Percentiles rank a stretch among this genome's conserved stretches.
phyloP scores from a whole-genome alignment of 2,329 filamentous ascomycete genomes.

The Penicillium sp. region DNA sequence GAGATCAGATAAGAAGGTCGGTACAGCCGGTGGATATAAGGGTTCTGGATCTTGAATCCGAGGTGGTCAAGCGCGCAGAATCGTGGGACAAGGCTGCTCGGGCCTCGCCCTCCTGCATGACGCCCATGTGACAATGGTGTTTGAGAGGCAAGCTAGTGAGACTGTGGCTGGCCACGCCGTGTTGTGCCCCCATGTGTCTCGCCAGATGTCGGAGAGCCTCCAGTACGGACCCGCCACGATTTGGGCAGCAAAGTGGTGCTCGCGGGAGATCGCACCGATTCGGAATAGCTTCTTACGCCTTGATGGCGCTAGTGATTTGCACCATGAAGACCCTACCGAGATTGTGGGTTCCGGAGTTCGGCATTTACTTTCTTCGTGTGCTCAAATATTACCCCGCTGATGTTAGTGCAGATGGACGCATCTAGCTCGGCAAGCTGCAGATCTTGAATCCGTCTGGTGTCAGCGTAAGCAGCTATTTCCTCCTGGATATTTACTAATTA shows the following conservation, averaged over 20 bases:
- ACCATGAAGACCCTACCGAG: not conserved
- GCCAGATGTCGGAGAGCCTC: not conserved
- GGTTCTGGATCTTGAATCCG: not conserved
- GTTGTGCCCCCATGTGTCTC: not conserved
- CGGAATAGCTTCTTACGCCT: not conserved
- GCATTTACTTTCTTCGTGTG: not conserved
- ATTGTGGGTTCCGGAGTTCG: not conserved
- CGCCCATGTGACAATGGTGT: slow-evolving; percentile 13
- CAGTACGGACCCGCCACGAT: not conserved
- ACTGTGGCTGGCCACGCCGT: slow-evolving; percentile 10
- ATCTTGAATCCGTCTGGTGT: not conserved
- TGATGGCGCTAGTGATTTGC: not conserved
- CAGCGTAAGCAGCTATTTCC: not conserved
- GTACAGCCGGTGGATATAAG: not conserved
- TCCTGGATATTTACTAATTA: too few relatives aligned
- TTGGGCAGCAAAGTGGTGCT: slow-evolving; percentile 2
- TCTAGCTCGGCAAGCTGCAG: not conserved
- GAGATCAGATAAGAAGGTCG: not conserved
- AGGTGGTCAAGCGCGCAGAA: not conserved
- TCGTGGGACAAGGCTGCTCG: not conserved
- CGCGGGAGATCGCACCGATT: not conserved
- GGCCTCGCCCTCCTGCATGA: slow-evolving; percentile 9
- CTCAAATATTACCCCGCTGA: not conserved
- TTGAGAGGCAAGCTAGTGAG: slow-evolving; percentile 7
- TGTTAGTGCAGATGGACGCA: not conserved